Evolutionary conservation across 768 basidiomycete genomes (phyloP), one percentile per base, ranked within the genome.

Genomic region (Saitozyma podzolica): DNA sequence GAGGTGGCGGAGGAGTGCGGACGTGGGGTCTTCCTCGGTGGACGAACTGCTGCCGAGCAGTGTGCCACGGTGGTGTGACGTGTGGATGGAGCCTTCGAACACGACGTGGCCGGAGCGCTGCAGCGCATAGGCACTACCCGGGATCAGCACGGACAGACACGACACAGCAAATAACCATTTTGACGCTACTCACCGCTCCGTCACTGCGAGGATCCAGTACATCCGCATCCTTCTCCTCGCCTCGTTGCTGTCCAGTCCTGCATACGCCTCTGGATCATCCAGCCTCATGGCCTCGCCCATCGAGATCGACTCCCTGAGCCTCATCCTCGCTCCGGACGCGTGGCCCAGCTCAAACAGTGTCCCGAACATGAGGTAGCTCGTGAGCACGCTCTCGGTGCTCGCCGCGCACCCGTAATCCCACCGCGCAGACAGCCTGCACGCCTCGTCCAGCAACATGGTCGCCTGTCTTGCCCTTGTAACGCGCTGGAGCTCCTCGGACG

Each of bases 141-240:
- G 13, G 5, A 16, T 61, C 16, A 54, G 37, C 43, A n/a, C n/a
- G 9, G 9, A 51, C 56, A n/a, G n/a, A n/a, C n/a, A n/a, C n/a
- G n/a, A n/a, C n/a, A n/a, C n/a, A n/a, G n/a, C n/a, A n/a, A n/a
- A n/a, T n/a, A n/a, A n/a, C n/a, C n/a, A n/a, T n/a, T n/a, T n/a
- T n/a, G n/a, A n/a, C n/a, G n/a, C n/a, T n/a, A n/a, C n/a, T n/a
- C 47, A 71, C 72, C 72, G 29, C 50, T 74, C 72, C 5, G 72
- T 74, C 29, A 74, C 64, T 3, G 64, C 61, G n/a, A 74, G 45
- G 2, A 74, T 59, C 72, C 72, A 74, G 48, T 56, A 74, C 63
- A 69, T 51, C 50, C 65, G 58, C 58, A 70, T 55, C 39, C 69
- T 56, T 29, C 67, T 51, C 47, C 59, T 50, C 14, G 50, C 55